These are phyloP conservation scores for Phycomyces nitens DNA, from an alignment of 192 early-diverging fungal genomes.

Conservation along the genomic window DNA sequence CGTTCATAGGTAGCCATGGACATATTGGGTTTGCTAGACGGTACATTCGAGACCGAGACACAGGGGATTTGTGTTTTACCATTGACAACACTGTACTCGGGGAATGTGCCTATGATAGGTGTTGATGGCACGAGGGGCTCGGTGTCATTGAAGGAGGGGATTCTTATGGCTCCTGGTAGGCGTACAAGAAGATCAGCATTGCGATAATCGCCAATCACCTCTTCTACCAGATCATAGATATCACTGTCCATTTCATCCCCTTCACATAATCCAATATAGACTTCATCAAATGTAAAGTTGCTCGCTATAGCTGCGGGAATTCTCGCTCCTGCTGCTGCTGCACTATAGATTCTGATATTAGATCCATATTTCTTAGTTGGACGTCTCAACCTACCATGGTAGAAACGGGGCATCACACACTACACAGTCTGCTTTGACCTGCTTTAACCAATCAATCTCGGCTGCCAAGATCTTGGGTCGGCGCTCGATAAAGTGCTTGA, in stretches of 20 bases:
- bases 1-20: slow-evolving; percentile 11
- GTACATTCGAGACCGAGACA: slow-evolving; percentile 17
- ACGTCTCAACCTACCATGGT: slow-evolving; percentile 42
- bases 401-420: slow-evolving; percentile 55
- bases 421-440: slow-evolving; percentile 52
- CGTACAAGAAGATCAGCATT: slow-evolving; percentile 49
- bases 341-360: slow-evolving; percentile 27
- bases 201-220: slow-evolving; percentile 47
- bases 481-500: slow-evolving; percentile 42
- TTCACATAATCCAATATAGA: slow-evolving; percentile 49
- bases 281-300: slow-evolving; percentile 65
- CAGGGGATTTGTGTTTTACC: slow-evolving; percentile 26
- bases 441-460: slow-evolving; percentile 50
- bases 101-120: slow-evolving; percentile 12
- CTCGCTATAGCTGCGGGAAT: slow-evolving; percentile 55
- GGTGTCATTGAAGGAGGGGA: slow-evolving; percentile 51
- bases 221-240: slow-evolving; percentile 33
- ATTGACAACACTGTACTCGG: slow-evolving; percentile 26
- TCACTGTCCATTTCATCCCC: slow-evolving; percentile 48
- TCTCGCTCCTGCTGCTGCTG: slow-evolving; percentile 44
- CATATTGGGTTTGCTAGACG: neutral
- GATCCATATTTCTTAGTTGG: neutral
- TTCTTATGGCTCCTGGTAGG: slow-evolving; percentile 53
- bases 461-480: slow-evolving; percentile 36
- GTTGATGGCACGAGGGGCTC: slow-evolving; percentile 22